Evolutionary conservation across 2,329 filamentous ascomycete genomes (phyloP), one percentile per base, ranked within the genome.

Genomic region (Dendryphion nanum): DNA sequence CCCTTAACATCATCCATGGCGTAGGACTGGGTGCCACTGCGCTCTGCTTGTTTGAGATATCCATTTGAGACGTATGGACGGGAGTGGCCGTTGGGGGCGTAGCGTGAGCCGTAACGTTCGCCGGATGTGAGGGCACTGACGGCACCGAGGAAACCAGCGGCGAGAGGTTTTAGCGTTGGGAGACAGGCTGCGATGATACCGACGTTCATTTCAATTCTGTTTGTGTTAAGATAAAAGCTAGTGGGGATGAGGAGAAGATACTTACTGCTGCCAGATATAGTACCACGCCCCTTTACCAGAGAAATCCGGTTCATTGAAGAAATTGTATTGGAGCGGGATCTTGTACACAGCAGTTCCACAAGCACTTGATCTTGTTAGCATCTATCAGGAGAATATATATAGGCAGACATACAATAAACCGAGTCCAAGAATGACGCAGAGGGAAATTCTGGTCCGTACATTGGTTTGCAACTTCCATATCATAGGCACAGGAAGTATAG

Each of bases 121-220:
- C n/a, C n/a, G n/a, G 23, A 16, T 30, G 47, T 37, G 36, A 50
- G 40, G 19, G 49, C 33, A 29, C 44, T 40, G 35, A 46, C 47
- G 17, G 43, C 47, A 7, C 63, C 50, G 35, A 67, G 55, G n/a
- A 63, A 41, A 33, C 45, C 52, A 14, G 47, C 44, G 45, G 67
- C 35, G 13, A 96, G 73, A 3, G 90, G 89, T 58, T 95, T 95
- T 37, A 95, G 71, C 0, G 85, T 89, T 3, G 90, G 90, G 14
- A 95, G 84, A 50, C 86, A 95, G 24, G 86, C 89, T 58, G 87
- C 94, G 37, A 88, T 81, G 48, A 95, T 89, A n/a, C 87, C 89
- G 3, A 93, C 75, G 49, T 94, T 91, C 53, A 95, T 87, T 63
- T 95, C 89, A 40, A 95, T 81, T 41, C 59, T 61, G 47, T 6